Base-by-base conservation (phyloP, 352 stramenopile genomes). In the Globisporangium middletonii region DNA sequence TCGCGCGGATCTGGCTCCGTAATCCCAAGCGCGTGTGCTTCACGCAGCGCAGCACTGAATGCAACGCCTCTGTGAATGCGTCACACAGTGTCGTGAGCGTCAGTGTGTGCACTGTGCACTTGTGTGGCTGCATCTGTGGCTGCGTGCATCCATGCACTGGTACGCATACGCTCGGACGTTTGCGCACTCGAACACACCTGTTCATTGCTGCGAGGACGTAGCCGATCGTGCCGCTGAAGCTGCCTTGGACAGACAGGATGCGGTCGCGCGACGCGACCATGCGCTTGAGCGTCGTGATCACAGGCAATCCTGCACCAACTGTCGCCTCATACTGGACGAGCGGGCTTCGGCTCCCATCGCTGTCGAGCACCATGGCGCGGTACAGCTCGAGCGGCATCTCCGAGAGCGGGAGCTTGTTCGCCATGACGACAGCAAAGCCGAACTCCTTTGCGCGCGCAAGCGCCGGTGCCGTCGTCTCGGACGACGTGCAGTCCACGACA, bases 1-100 rank as follows among this genome's bases (percentile, higher is more conserved):
- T 88, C 73, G 5, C 81, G 68, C 7, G 79, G 81, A 51, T 92
- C 81, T 11, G 80, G 71, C 57, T 92, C 81, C 0, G 79, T 88
- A 57, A 88, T 89, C 19, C 79, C 79, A 27, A 72, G 55, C 19
- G 57, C 49, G 35, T 85, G 83, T 1, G 74, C 79, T 53, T 72
- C 58, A 3, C 62, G 50, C 9, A 92, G 62, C 13, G 71, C 79
- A 11, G 69, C 55, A 26, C 67, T 84, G 59, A 83, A 79, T 50
- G 75, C 73, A 12, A 60, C 69, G 12, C 69, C 75, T 23, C 63
- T 74, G 15, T 66, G 26, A 8, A 11, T 23, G 26, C 18, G 23
- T 35, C 2, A 18, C 15, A 19, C 41, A 19, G 15, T 7, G 41
- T 19, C 18, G 18, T n/a, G 41, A 45, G 41, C 41, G 13, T 19